A percentile compares a stretch with the other conserved stretches of the same genome.
phyloP scores from a whole-genome alignment of 257 asterid genomes.

The Echites panduratus region DNA sequence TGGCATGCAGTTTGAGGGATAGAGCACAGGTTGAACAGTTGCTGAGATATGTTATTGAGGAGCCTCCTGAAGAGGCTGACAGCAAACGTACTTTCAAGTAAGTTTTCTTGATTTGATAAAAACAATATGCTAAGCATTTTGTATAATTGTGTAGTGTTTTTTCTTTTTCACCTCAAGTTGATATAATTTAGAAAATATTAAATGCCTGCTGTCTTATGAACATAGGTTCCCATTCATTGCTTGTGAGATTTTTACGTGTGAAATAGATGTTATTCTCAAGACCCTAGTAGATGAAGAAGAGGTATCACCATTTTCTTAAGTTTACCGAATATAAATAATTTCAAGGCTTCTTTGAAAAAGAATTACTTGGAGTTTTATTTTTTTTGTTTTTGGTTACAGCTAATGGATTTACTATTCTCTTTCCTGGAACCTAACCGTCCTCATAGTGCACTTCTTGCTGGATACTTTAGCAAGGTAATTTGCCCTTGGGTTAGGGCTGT shows the following conservation, averaged over 20 bases:
- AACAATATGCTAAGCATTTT: not conserved
- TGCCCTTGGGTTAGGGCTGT: conserved; percentile 12
- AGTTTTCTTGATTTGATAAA: conserved; percentile 21
- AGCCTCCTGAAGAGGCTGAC: conserved; percentile 85
- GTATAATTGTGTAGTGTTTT: not conserved
- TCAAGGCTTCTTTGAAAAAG: not conserved
- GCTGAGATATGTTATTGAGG: conserved; percentile 74
- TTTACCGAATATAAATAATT: conserved; percentile 5
- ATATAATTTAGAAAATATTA: not conserved
- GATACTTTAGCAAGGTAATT: conserved; percentile 93
- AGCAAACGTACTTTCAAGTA: conserved; percentile 84
- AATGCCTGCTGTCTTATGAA: not conserved
- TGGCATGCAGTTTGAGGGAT: conserved; percentile 72
- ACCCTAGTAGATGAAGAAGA: conserved; percentile 92
- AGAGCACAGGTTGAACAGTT: conserved; percentile 85
- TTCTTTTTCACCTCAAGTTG: not conserved
- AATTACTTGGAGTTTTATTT: conserved; percentile 18
- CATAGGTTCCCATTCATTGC: conserved; percentile 95
- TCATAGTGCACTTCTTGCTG: conserved; percentile 88
- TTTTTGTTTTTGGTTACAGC: conserved; percentile 46
- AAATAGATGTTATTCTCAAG: conserved; percentile 94
- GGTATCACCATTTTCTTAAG: conserved; percentile 33
- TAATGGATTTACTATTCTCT: conserved; percentile 89
- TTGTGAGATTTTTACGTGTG: conserved; percentile 93
- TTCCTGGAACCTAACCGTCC: conserved; percentile 84